A percentile compares a stretch with the other conserved stretches of the same genome.
Conservation (phyloP, 1,284 basidiomycete species). For the Cystobasidium pallidum region DNA sequence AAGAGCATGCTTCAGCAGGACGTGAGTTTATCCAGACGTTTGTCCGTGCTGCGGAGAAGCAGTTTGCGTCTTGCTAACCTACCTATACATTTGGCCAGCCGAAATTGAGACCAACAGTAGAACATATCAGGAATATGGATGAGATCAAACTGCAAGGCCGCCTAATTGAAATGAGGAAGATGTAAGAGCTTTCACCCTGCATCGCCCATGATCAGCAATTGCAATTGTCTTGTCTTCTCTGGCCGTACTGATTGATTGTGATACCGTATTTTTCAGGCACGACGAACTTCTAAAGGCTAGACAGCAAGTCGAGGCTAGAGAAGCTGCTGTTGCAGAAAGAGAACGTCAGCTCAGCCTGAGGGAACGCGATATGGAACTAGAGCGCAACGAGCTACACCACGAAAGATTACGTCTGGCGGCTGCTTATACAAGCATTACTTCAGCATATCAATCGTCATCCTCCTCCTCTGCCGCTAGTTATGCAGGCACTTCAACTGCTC, state of each 20-base stretch:
- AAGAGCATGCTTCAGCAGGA: constrained; percentile 85
- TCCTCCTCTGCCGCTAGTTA: constrained; percentile 29
- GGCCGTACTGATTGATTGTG: too few species aligned
- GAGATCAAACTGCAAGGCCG: constrained; percentile 53
- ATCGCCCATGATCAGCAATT: too few species aligned
- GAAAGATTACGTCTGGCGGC: constrained; percentile 42
- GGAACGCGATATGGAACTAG: constrained; percentile 46
- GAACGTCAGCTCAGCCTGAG: constrained; percentile 61
- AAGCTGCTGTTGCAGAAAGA: constrained; percentile 63
- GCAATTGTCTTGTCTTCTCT: too few species aligned
- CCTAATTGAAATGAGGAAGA: constrained; percentile 74
- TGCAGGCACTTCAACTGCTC: constrained; percentile 35
- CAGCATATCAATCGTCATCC: constrained; percentile 26
- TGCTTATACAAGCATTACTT: constrained; percentile 14
- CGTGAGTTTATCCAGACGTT: constrained; percentile 59
- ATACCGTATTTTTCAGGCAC: too few species aligned
- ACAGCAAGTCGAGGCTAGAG: constrained; percentile 60
- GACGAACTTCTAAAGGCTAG: constrained; percentile 24
- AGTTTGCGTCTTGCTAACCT: background rate
- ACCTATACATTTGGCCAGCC: constrained; percentile 46
- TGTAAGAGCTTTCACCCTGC: too few species aligned
- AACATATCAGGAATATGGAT: constrained; percentile 52
- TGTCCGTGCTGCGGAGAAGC: too few species aligned
- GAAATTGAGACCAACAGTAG: constrained; percentile 53
- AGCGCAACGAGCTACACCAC: constrained; percentile 44